Percentiles rank a stretch among this genome's conserved stretches.
These are phyloP conservation scores for Ogataea polymorpha DNA, from an alignment of 805 yeast species.

Conservation along the genomic window DNA sequence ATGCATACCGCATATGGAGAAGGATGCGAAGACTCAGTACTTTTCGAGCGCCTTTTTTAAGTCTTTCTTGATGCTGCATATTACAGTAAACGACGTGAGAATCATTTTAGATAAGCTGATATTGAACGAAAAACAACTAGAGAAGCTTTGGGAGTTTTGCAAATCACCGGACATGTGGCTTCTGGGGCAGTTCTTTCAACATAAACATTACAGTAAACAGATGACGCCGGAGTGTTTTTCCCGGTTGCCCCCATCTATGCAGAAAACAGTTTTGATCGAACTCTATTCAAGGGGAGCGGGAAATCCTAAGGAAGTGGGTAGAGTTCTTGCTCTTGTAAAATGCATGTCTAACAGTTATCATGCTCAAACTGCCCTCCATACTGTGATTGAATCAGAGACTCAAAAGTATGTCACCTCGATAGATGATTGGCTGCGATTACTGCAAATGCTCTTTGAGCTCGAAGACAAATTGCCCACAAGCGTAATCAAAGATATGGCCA, in stretches of 20 bases:
- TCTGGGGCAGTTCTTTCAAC: conserved; percentile 1
- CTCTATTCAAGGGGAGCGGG: too few species aligned
- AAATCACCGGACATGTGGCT: not conserved
- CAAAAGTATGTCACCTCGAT: too few species aligned
- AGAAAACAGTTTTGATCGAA: not conserved
- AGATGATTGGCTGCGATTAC: too few species aligned
- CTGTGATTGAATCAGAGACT: too few species aligned
- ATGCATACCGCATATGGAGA: not conserved
- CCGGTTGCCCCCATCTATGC: not conserved
- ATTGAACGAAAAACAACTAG: not conserved
- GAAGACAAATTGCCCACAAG: too few species aligned
- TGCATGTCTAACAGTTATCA: too few species aligned
- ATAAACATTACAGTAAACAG: not conserved
- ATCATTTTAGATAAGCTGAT: not conserved
- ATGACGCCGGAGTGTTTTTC: not conserved
- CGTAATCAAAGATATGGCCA: too few species aligned
- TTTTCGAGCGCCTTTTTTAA: not conserved
- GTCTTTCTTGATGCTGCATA: not conserved
- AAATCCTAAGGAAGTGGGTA: too few species aligned
- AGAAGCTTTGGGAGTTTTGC: not conserved
- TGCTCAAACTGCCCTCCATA: too few species aligned
- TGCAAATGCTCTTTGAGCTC: too few species aligned
- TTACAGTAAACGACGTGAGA: conserved; percentile 2
- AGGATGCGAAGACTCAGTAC: not conserved
- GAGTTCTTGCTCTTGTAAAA: too few species aligned